Percentiles rank a stretch among this genome's conserved stretches.
phyloP scores from a whole-genome alignment of 164 flowering plant species.

The Protea cynaroides region DNA sequence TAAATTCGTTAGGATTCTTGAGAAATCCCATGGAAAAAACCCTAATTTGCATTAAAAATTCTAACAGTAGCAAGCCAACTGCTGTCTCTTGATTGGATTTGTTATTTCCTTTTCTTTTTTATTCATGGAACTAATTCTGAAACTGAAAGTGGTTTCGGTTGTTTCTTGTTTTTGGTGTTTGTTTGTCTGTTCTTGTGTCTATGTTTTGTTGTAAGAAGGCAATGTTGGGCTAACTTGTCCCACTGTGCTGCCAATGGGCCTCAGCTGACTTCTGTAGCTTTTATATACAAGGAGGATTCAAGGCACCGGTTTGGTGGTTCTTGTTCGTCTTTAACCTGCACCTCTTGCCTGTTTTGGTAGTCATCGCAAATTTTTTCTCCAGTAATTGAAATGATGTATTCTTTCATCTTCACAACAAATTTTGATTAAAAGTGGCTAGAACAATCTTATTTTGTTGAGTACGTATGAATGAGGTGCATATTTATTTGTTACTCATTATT shows the following conservation, averaged over 20 bases:
- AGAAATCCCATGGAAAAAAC: too few relatives aligned
- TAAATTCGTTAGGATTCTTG: too few relatives aligned
- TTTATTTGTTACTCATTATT: too few relatives aligned
- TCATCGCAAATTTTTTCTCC: too few relatives aligned
- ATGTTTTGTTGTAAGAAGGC: slow-evolving; percentile 90
- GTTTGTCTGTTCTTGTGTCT: slow-evolving; percentile 85
- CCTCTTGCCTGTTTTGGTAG: slow-evolving; percentile 75
- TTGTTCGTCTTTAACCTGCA: slow-evolving; percentile 86
- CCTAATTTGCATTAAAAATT: too few relatives aligned
- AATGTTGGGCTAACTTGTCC: slow-evolving; percentile 95
- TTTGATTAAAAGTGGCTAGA: slow-evolving; percentile 24
- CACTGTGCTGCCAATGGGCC: slow-evolving; percentile 96
- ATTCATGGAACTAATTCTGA: slow-evolving; percentile 51
- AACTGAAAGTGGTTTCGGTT: slow-evolving; percentile 79
- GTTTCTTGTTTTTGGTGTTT: too few relatives aligned
- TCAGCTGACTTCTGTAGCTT: slow-evolving; percentile 99
- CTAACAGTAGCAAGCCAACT: slow-evolving; percentile 16
- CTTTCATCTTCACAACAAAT: slow-evolving; percentile 20
- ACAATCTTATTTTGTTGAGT: slow-evolving; percentile 8
- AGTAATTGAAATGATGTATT: too few relatives aligned
- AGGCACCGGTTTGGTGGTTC: slow-evolving; percentile 87
- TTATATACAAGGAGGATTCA: too few relatives aligned
- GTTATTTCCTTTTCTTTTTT: slow-evolving; percentile 30
- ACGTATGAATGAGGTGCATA: slow-evolving; percentile 8
- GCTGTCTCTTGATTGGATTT: slow-evolving; percentile 21